Evolutionary conservation across 257 asterid species (phyloP), one percentile per base, ranked within the genome.

Genomic region (Linderniella brevidens): DNA sequence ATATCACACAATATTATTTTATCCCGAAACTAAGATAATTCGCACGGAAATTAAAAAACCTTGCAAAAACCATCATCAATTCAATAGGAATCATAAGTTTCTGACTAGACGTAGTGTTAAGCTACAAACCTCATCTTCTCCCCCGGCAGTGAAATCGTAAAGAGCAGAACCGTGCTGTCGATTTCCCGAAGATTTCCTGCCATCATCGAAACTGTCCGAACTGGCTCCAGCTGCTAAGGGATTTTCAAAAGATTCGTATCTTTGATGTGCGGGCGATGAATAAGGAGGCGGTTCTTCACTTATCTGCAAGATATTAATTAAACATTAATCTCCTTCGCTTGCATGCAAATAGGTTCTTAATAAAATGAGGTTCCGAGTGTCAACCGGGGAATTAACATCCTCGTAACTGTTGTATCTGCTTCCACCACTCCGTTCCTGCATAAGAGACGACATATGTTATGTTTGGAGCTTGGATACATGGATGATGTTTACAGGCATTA

Each of bases 251-350:
- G 99, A 81, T 64, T 77, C 92, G 15, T 71, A 56, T 58, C 93
- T 79, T 71, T 70, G 72, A 59, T 69, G 77, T 46, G 44, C 76
- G 59, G 99, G 99, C 29, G 99, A 79, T 53, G 99, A 85, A 67
- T 90, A 85, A 36, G 99, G 94, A n/a, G 96, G 99, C 61, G 99
- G 99, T 55, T 81, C 96, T 72, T 82, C 99, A 66, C 93, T 68
- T 46, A 79, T 75, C 99, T 90, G 78, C 55, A 68, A 57, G 51
- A 50, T 42, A n/a, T 45, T 48, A 53, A 54, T 57, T 32, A 45
- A 64, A 57, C 58, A 0, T 46, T 46, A 47, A 41, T 19, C 11
- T 49, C 37, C 8, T 56, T 42, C 57, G 42, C 35, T 50, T 47
- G 43, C 43, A 11, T 32, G 49, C 45, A 57, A 64, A 9, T 19